Evolutionary conservation across 164 flowering plant genomes (phyloP), one percentile per base, ranked within the genome.

Genomic region (Vitis cinerea): DNA sequence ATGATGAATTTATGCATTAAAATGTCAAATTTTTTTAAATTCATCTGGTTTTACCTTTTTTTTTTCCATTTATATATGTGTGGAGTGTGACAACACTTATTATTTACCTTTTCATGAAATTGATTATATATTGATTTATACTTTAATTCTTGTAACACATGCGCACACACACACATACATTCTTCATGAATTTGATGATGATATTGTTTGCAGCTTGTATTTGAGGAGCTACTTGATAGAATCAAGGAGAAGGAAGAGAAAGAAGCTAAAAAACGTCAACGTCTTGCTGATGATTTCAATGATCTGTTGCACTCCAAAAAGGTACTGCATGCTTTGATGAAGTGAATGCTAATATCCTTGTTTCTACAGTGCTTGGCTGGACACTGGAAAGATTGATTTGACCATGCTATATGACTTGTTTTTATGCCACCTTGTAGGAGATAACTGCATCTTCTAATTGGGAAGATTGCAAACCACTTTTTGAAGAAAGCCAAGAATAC

Each of bases 401-500:
- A 27, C 10, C 47, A 31, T 23, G 27, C 27, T 23, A 50, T 54
- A 10, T 12, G 15, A 54, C 4, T 19, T 30, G 50, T 63, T 66
- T 37, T 3, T 37, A 10, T 69, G 44, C 31, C 56, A 10, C 65
- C 16, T 69, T 73, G 17, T 61, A 93, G 99, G 99, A 96, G 66
- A 84, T 96, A 63, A 86, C 83, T 68, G 84, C 82, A 17, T 77
- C 89, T 74, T 93, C 98, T 63, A 77, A 16, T 16, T 93, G 99
- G 99, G 99, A 90, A 74, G 97, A 93, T 48, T 78, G 87, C 80
- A 84, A 72, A 67, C 72, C 78, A 64, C 87, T 89, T 59, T 82
- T 96, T 73, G 98, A 90, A 67, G 97, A 90, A 19, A 91, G 85
- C 71, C 89, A 87, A 72, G 97, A 93, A 71, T 96, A 82, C 82